Base-by-base conservation (phyloP, 2,329 filamentous ascomycete species). In the Hypoxylon sp. region DNA sequence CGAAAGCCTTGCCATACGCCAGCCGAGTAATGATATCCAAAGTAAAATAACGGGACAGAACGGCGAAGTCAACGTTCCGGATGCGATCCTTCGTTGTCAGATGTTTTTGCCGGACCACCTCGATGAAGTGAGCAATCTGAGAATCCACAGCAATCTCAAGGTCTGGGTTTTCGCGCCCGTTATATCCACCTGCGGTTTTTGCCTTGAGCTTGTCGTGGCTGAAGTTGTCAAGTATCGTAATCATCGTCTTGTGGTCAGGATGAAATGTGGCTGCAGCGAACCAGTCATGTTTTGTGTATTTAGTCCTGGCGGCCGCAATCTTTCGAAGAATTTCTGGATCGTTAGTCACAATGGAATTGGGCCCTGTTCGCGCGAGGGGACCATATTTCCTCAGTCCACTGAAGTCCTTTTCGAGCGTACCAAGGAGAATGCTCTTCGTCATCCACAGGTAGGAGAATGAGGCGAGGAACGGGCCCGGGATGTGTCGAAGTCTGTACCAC, bases 191-290 rank as follows among this genome's bases (percentile, higher is more conserved):
- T 4, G 67, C 63, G 2, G 67, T 71, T 37, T 70, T 68, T 2
- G 73, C 67, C 66, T 77, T 77, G 24, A 72, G 46, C 19, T 74
- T 73, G 11, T 78, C 78, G 71, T 87, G 85, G 26, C 74, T 76
- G 17, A 77, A 77, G 48, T 81, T 82, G 67, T 87, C 80, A 44
- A 80, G 79, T 26, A 82, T 77, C 10, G 81, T 85, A 69, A 88
- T 81, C 62, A 89, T 80, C 61, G 85, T 87, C 67, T 88, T 83
- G n/a, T 83, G 79, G 8, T 83, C 80, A 0, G 72, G 72, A 9
- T 73, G 59, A 14, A 74, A 50, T 14, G 61, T 54, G 5, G 66
- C 31, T 2, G 60, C 66, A 9, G 48, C 44, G 50, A 72, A 75
- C 76, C 62, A 65, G 52, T 59, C 31, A 22, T 71, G 52, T 24